Evolutionary conservation across 1,284 basidiomycete species (phyloP).

Genomic region (Ustilago lituana): DNA sequence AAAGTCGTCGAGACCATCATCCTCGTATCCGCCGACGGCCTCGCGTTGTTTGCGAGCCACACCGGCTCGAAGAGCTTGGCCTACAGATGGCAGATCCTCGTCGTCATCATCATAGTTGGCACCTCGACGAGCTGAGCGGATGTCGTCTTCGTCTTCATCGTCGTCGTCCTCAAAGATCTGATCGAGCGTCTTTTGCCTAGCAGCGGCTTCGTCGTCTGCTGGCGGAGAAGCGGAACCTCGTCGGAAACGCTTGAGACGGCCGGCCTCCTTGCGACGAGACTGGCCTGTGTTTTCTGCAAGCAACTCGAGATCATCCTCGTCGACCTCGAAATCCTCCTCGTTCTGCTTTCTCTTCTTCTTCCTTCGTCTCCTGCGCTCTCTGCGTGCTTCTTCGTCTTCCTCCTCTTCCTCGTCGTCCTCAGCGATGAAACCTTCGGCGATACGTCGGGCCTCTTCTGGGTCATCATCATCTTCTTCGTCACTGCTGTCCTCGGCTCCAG

Average conservation of each 20-base stretch:
- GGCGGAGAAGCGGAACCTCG: constrained; percentile 72
- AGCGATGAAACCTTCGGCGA: constrained; percentile 66
- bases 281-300: constrained; percentile 93
- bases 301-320: constrained; percentile 94
- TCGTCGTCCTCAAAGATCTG: constrained; percentile 82
- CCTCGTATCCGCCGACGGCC: constrained; percentile 60
- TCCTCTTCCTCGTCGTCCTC: constrained; percentile 66
- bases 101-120: constrained; percentile 70
- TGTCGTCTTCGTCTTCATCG: constrained; percentile 72
- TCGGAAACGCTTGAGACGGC: constrained; percentile 58
- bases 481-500: constrained; percentile 55
- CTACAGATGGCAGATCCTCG: constrained; percentile 67
- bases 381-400: constrained; percentile 73
- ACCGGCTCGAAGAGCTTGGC: constrained; percentile 49
- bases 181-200: constrained; percentile 75
- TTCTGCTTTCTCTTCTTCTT: constrained; percentile 56
- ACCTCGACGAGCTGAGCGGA: constrained; percentile 64
- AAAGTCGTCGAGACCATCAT: constrained; percentile 72
- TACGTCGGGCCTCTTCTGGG: constrained; percentile 63
- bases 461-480: constrained; percentile 66
- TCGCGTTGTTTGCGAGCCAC: constrained; percentile 39
- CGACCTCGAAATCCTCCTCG: constrained; percentile 76
- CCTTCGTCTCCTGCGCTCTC: constrained; percentile 70
- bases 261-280: constrained; percentile 53
- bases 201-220: constrained; percentile 68